Evolutionary conservation across 768 basidiomycete genomes (phyloP).

Genomic region (Mrakia frigida): DNA sequence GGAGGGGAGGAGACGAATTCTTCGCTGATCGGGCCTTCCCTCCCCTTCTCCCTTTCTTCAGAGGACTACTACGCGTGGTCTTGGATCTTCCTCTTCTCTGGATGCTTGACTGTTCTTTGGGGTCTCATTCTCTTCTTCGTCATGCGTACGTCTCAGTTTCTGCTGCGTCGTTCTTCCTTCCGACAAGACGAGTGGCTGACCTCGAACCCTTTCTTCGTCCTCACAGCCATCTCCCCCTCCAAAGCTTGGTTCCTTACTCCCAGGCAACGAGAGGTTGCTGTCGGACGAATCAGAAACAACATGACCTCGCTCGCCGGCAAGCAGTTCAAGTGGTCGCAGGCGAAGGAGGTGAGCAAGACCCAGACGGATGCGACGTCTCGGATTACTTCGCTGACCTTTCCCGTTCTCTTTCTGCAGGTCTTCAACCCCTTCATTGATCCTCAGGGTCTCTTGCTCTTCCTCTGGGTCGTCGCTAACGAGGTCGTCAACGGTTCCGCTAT

Average conservation of each 20-base stretch:
- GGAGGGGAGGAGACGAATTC: too few species aligned
- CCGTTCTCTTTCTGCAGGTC: neutral
- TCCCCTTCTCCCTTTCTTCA: neutral
- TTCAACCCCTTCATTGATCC: slow-evolving; percentile 36
- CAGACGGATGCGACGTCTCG: too few species aligned
- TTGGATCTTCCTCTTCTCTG: slow-evolving; percentile 35
- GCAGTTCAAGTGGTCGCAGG: slow-evolving; percentile 36
- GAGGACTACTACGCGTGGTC: slow-evolving; percentile 30
- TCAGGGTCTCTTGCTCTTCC: slow-evolving; percentile 36
- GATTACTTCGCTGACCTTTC: too few species aligned
- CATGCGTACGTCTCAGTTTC: slow-evolving; percentile 31
- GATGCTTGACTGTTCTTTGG: slow-evolving; percentile 36
- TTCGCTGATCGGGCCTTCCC: neutral
- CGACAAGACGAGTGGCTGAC: neutral
- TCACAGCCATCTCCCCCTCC: neutral
- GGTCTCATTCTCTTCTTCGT: slow-evolving; percentile 34
- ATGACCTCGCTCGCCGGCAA: slow-evolving; percentile 34
- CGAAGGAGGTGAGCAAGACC: too few species aligned
- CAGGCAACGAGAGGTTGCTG: slow-evolving; percentile 35
- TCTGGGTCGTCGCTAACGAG: slow-evolving; percentile 37
- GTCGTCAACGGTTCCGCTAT: slow-evolving; percentile 34
- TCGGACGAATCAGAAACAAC: slow-evolving; percentile 36
- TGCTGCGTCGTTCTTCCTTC: neutral
- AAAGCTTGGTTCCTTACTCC: slow-evolving; percentile 35
- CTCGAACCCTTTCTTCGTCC: neutral